Conservation (phyloP, 2,329 filamentous ascomycete species). For the Pseudogymnoascus sp. region DNA sequence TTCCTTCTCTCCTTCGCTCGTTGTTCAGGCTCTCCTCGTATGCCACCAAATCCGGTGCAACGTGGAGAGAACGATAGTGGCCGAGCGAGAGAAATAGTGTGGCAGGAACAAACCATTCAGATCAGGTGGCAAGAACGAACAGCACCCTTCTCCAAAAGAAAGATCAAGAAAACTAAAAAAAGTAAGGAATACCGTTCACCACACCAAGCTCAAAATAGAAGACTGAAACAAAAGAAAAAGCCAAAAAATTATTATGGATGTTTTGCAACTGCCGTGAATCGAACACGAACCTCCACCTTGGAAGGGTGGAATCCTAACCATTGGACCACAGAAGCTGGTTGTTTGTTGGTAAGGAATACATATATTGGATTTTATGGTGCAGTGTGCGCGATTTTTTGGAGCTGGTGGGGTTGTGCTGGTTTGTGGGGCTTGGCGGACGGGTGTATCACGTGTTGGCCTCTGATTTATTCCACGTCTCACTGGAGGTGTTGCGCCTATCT, state of each 20-base stretch:
- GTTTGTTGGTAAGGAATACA: not conserved
- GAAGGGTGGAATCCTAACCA: conserved; percentile 22
- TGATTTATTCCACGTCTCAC: not conserved
- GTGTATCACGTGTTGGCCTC: not conserved
- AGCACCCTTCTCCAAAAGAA: no score
- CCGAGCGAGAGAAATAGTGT: no score
- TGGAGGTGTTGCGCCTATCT: not conserved
- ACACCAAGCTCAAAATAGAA: not conserved
- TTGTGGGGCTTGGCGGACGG: not conserved
- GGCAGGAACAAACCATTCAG: no score
- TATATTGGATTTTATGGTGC: not conserved
- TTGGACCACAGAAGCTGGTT: conserved; percentile 12
- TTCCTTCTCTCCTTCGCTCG: no score
- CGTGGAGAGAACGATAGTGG: no score
- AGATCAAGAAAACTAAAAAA: no score
- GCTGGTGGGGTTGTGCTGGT: conserved; percentile 15
- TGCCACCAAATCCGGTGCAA: no score
- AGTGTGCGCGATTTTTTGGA: not conserved
- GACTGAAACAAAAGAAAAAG: not conserved
- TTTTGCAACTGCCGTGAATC: conserved; percentile 17
- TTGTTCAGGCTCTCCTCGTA: no score
- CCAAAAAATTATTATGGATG: conserved; percentile 11
- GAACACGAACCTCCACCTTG: conserved; percentile 24
- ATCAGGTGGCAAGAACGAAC: no score
- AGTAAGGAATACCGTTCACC: no score